Evolutionary conservation across 2,329 filamentous ascomycete genomes (phyloP).

Genomic region (Exophiala sp.): DNA sequence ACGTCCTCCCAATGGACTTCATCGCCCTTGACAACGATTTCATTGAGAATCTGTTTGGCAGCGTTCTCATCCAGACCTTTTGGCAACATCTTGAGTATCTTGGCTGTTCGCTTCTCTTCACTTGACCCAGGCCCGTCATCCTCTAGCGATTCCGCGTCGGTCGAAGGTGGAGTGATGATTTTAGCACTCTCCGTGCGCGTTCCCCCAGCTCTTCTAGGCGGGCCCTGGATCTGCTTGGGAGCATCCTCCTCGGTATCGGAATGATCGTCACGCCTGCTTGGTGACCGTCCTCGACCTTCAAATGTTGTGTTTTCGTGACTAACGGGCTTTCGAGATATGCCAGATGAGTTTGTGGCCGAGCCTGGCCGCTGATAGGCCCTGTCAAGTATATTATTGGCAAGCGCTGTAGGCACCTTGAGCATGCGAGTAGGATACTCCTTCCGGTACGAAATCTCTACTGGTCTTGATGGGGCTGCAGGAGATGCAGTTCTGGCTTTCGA

Average conservation of each 20-base stretch:
- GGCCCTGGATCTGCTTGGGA: slow-evolving; percentile 15
- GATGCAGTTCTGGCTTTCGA: slow-evolving; percentile 17
- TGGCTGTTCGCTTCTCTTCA: slow-evolving; percentile 55
- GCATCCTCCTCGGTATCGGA: slow-evolving; percentile 37
- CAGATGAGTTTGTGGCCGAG: slow-evolving; percentile 11
- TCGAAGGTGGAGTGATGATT: slow-evolving; percentile 47
- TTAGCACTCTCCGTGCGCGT: slow-evolving; percentile 35
- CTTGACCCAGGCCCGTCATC: slow-evolving; percentile 47
- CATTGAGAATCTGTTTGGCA: slow-evolving; percentile 89
- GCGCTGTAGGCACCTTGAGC: slow-evolving; percentile 26
- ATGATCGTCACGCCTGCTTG: slow-evolving; percentile 22
- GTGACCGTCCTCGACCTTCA: slow-evolving; percentile 18
- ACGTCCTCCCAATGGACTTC: slow-evolving; percentile 94
- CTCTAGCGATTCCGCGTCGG: slow-evolving; percentile 49
- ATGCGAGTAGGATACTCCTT: slow-evolving; percentile 48
- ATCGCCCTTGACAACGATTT: slow-evolving; percentile 91
- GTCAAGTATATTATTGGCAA: slow-evolving; percentile 23
- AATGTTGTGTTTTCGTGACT: slow-evolving; percentile 27
- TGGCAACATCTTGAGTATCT: slow-evolving; percentile 73
- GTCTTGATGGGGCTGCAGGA: slow-evolving; percentile 18
- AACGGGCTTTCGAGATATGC: slow-evolving; percentile 33
- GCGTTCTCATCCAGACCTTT: slow-evolving; percentile 76
- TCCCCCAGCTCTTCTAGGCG: slow-evolving; percentile 18
- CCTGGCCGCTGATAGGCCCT: slow-evolving; percentile 20
- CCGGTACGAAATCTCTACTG: slow-evolving; percentile 42